Percentiles rank a stretch among this genome's conserved stretches.
These are phyloP conservation scores for Endogone sp. DNA, from an alignment of 192 early-diverging fungal genomes.

Conservation along the genomic window DNA sequence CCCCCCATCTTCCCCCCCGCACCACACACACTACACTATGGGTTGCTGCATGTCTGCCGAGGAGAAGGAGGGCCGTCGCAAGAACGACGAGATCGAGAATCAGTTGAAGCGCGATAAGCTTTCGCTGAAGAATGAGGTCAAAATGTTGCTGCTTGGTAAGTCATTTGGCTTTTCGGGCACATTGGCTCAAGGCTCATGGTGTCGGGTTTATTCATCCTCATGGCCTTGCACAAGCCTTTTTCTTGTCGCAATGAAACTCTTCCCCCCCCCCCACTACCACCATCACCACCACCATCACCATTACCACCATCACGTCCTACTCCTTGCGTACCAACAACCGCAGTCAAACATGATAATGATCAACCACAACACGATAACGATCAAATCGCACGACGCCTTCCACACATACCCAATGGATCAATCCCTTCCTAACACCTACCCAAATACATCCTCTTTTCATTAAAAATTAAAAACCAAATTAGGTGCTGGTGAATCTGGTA, in stretches of 20 bases:
- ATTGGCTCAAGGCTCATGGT: neutral
- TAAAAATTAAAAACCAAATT: constrained; percentile 3
- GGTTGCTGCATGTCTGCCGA: constrained; percentile 87
- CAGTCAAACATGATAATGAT: constrained; percentile 1
- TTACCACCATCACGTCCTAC: no score
- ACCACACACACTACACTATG: no score
- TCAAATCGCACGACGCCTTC: no score
- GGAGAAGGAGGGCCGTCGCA: constrained; percentile 76
- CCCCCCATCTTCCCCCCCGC: no score
- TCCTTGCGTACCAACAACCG: constrained; percentile 3
- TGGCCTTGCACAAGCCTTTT: constrained; percentile 1
- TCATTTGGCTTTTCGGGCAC: neutral
- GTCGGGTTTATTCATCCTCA: neutral
- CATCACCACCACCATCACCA: no score
- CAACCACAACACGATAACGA: neutral
- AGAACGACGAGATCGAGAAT: constrained; percentile 90
- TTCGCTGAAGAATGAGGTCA: constrained; percentile 85
- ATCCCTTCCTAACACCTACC: neutral
- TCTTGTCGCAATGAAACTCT: neutral
- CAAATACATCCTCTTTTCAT: constrained; percentile 2
- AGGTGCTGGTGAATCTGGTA: constrained; percentile 97
- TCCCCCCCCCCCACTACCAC: no score
- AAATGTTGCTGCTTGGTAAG: constrained; percentile 89
- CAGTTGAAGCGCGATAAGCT: constrained; percentile 80
- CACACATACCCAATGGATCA: no score